Evolutionary conservation across 306 rosid species (phyloP).

Genomic region (Arachis hypogaea): DNA sequence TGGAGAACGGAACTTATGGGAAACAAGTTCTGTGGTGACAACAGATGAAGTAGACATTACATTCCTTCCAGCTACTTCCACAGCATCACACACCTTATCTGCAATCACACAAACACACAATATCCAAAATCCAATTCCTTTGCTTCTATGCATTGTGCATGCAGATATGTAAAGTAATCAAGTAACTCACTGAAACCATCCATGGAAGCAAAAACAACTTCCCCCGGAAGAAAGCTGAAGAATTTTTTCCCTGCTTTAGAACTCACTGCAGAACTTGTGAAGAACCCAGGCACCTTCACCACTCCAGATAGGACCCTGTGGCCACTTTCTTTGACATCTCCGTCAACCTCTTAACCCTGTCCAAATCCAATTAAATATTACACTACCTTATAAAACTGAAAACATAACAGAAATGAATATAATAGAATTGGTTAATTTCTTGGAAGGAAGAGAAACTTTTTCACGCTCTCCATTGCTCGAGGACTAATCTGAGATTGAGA

Average conservation of each 20-base stretch:
- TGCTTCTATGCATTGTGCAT: too few relatives aligned
- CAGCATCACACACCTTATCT: slow-evolving; percentile 79
- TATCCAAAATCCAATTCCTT: too few relatives aligned
- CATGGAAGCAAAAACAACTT: slow-evolving; percentile 80
- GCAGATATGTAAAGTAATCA: too few relatives aligned
- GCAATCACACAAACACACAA: too few relatives aligned
- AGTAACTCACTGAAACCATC: slow-evolving; percentile 65
- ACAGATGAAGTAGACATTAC: slow-evolving; percentile 84
- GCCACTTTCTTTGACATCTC: slow-evolving; percentile 77
- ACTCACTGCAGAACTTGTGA: slow-evolving; percentile 76
- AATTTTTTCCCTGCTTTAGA: slow-evolving; percentile 75
- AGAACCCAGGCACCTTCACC: slow-evolving; percentile 79
- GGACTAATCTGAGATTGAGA: slow-evolving; percentile 60
- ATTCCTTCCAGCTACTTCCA: slow-evolving; percentile 86
- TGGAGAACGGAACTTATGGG: slow-evolving; percentile 46
- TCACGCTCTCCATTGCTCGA: slow-evolving; percentile 48
- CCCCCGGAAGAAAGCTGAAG: slow-evolving; percentile 84
- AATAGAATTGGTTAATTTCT: too few relatives aligned
- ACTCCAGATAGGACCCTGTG: slow-evolving; percentile 78
- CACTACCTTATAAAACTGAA: not conserved
- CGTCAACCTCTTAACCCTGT: slow-evolving; percentile 61
- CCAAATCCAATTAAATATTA: too few relatives aligned
- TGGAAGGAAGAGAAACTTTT: slow-evolving; percentile 41
- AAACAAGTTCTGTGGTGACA: slow-evolving; percentile 80
- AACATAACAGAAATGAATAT: not conserved